Base-by-base conservation (phyloP, 306 rosid genomes). In the Spatholobus suberectus region DNA sequence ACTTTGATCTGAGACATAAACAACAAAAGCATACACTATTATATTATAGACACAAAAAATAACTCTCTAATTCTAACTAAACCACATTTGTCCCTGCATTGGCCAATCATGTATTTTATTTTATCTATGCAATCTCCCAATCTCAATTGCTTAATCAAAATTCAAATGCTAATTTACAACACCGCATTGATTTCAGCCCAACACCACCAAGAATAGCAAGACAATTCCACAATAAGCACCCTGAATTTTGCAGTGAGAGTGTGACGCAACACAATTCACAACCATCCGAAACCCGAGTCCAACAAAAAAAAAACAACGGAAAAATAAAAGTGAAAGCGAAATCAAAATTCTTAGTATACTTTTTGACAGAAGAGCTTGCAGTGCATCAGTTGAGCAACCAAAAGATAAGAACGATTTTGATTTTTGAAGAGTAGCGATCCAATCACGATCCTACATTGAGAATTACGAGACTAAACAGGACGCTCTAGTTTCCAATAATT, bases 381-480 rank as follows among this genome's bases (percentile, higher is more conserved):
- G 58, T 41, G 21, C 40, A 51, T 55, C 68, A 82, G 21, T 13
- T 29, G 11, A 73, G 27, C 65, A 55, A 57, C 13, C 18, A 24
- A 57, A 81, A 73, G 81, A 75, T 32, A 41, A 75, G 41, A 59
- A 85, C 37, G 77, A 67, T 71, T 69, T 74, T 72, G 15, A 41
- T 38, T 76, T 83, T 78, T 73, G 20, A 58, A 66, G 68, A 68
- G 73, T 67, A 63, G 27, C 24, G 49, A 70, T 65, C 54, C 78
- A 76, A 61, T 82, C 46, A 66, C 17, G 62, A 83, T 84, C 85
- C 44, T 15, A 71, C 23, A 67, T 87, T 75, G 67, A 76, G 76
- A 80, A 84, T 57, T 82, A 63, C 66, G 78, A 87, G 87, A 90
- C 88, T 83, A 68, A 85, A 73, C 43, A 83, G 74, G 89, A 85